Evolutionary conservation across 495 filamentous ascomycete species (phyloP).

Genomic region (Trichoderma virens): DNA sequence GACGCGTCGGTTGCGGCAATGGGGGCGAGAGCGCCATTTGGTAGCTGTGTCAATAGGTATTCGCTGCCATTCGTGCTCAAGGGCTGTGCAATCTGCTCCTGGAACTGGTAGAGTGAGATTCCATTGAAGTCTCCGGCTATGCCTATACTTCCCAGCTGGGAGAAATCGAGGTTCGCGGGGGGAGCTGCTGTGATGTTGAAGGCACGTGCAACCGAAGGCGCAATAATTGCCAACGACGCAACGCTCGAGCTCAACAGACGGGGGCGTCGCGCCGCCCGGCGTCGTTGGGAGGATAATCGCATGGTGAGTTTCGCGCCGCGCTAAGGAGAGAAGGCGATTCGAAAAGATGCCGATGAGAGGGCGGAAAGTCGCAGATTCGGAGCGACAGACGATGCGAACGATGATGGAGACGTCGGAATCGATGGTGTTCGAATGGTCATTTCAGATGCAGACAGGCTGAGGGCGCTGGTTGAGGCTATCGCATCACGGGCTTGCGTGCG

Average conservation of each 20-base stretch:
- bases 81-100: conserved; percentile 63
- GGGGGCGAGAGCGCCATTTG: conserved; percentile 74
- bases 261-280: conserved; percentile 26
- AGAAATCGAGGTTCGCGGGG: conserved; percentile 71
- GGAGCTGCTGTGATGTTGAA: conserved; percentile 65
- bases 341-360: not conserved
- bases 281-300: conserved; percentile 29
- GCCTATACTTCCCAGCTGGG: conserved; percentile 73
- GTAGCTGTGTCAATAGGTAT: conserved; percentile 71
- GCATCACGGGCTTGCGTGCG: no score
- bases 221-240: conserved; percentile 33
- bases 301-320: conserved; percentile 23
- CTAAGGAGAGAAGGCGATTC: not conserved
- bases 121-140: conserved; percentile 86
- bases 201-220: conserved; percentile 44
- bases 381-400: not conserved
- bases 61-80: conserved; percentile 68
- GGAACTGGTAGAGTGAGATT: conserved; percentile 81
- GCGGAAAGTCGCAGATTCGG: not conserved
- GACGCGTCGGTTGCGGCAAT: conserved; percentile 69
- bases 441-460: not conserved
- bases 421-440: not conserved
- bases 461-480: not conserved
- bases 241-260: conserved; percentile 21
- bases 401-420: not conserved